Evolutionary conservation across 768 basidiomycete genomes (phyloP), one percentile per base, ranked within the genome.

Genomic region (Rossbeevera mucosa): DNA sequence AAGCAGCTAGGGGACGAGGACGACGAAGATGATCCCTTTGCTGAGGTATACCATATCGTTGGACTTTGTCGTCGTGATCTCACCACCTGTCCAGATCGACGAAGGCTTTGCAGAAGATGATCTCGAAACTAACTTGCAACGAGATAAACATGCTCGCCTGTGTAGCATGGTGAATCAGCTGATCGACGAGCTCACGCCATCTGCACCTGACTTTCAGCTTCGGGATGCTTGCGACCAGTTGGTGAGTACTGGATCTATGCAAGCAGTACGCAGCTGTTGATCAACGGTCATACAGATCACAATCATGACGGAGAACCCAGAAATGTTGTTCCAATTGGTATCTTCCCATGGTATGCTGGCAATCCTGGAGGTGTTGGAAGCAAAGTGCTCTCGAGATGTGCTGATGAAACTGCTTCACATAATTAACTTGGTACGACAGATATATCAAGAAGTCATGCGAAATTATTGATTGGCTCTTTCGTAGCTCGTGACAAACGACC

Each of bases 11-110:
- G 86, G 8, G 91, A 91, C 41, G 90, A 88, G 29, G 82, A 81
- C 2, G 93, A 95, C 52, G 94, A 95, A 48, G 91, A 93, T 49
- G 94, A 99, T 74, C 95, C 96, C 1, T 99, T 99, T 60, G 94
- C 95, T 2, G 91, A 94, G 75, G 91, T 91, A 59, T 51, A 60
- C 44, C 11, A 8, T 36, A 21, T 44, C 21, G 14, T 16, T 44
- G 18, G 20, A 25, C 25, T 44, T 44, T 13, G 42, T 31, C 24
- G 29, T 5, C 33, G 50, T 22, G 44, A 50, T 57, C 54, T 58
- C 50, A 42, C 47, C 33, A 1, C 25, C 36, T 7, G 8, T 49
- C 29, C 55, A 88, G 89, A 94, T 95, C 53, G 93, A 96, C 61
- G 94, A 94, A 74, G 90, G 88, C 7, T 94, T 93, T 59, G 86